These are phyloP conservation scores for Mrakia frigida DNA, from an alignment of 768 basidiomycete genomes.

Conservation along the genomic window DNA sequence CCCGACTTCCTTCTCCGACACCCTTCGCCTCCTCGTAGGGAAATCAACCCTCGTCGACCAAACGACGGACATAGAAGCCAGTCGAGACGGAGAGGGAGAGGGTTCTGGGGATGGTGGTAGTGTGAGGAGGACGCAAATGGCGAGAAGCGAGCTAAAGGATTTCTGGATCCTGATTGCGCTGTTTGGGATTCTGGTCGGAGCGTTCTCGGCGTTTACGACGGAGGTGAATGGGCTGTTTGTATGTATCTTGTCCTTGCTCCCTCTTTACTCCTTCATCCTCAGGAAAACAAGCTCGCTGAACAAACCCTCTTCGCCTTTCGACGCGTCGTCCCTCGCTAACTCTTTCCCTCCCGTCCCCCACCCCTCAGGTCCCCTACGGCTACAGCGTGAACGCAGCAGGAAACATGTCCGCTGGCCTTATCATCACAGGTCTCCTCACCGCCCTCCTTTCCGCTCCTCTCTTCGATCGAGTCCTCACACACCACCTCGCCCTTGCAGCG, in stretches of 20 bases:
- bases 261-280: background rate
- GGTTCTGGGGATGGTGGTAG: conserved; percentile 42
- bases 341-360: background rate
- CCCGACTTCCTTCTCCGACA: conserved; percentile 34
- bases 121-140: conserved; percentile 55
- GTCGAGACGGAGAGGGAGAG: background rate
- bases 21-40: conserved; percentile 42
- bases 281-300: no score
- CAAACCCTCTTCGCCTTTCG: no score
- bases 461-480: conserved; percentile 60
- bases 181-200: conserved; percentile 63
- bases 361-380: background rate
- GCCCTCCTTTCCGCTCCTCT: conserved; percentile 66
- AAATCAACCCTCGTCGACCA: background rate
- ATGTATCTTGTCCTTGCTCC: no score
- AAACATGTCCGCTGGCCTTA: conserved; percentile 38
- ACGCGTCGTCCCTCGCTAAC: no score
- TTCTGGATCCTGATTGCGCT: conserved; percentile 57
- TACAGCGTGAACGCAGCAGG: conserved; percentile 6
- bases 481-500: conserved; percentile 56
- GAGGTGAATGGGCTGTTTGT: conserved; percentile 19
- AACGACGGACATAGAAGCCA: background rate
- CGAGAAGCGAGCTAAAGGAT: conserved; percentile 61
- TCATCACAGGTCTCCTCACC: conserved; percentile 58
- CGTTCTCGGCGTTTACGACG: conserved; percentile 48